Percentiles rank a stretch among this genome's conserved stretches.
Conservation (phyloP, 1,139 yeast genomes). For the Meyerozyma elateridarum region DNA sequence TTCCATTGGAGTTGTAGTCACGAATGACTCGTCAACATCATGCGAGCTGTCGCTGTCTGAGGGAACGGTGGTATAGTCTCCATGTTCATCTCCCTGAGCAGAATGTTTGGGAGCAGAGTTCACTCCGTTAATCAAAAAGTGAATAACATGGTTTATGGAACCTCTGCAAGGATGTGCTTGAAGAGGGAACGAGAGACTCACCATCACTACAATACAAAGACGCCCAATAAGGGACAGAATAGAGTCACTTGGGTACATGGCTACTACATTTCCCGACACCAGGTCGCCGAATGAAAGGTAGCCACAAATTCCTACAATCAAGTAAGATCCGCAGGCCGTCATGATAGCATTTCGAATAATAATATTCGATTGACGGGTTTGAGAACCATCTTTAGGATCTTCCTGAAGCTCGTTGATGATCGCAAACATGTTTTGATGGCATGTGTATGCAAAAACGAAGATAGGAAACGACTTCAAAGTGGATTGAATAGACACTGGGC, state of each 20-base stretch:
- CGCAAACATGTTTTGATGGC: conserved; percentile 91
- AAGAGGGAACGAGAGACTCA: conserved; percentile 64
- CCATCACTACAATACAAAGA: conserved; percentile 65
- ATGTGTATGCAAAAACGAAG: conserved; percentile 89
- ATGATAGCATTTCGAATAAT: conserved; percentile 57
- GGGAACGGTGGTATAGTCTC: conserved; percentile 8
- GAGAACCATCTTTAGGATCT: conserved; percentile 34
- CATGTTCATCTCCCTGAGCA: conserved; percentile 8
- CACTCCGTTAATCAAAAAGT: conserved; percentile 38
- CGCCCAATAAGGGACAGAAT: conserved; percentile 62
- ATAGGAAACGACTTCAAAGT: conserved; percentile 68
- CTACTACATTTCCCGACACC: conserved; percentile 65
- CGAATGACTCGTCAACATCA: conserved; percentile 31
- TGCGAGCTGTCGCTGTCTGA: conserved; percentile 11
- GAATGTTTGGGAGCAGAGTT: conserved; percentile 7
- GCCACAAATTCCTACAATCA: conserved; percentile 76
- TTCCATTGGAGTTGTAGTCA: conserved; percentile 46
- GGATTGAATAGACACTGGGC: conserved; percentile 34
- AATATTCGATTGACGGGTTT: conserved; percentile 47
- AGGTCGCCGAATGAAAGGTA: conserved; percentile 80
- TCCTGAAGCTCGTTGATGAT: conserved; percentile 68
- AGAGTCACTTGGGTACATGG: conserved; percentile 59
- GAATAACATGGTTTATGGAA: conserved; percentile 64
- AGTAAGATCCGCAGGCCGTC: conserved; percentile 55
- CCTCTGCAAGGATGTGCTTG: conserved; percentile 80